phyloP scores from a whole-genome alignment of 768 basidiomycete species.

The Paxillus rubicundulus region DNA sequence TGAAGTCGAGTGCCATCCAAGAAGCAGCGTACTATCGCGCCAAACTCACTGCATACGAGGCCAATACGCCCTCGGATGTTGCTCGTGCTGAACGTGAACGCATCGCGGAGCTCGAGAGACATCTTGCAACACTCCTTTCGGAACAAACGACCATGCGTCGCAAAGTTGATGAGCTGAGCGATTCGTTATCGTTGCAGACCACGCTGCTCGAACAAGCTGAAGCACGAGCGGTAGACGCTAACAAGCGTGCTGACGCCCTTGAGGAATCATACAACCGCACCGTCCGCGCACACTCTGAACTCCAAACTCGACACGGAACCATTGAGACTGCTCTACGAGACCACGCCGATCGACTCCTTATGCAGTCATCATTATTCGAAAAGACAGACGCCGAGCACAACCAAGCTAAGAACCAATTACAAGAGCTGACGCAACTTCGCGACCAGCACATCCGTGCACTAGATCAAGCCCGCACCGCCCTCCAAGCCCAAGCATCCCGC shows the following conservation, averaged over 20 bases:
- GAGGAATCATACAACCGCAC: constrained; percentile 68
- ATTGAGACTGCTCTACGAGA: constrained; percentile 71
- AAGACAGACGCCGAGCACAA: constrained; percentile 79
- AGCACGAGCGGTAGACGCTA: constrained; percentile 70
- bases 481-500: constrained; percentile 72
- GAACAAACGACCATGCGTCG: constrained; percentile 68
- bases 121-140: constrained; percentile 56
- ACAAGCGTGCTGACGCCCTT: constrained; percentile 70
- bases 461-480: constrained; percentile 78
- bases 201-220: constrained; percentile 77
- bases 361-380: constrained; percentile 70
- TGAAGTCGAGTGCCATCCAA: constrained; percentile 76
- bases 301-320: constrained; percentile 60
- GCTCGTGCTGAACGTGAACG: constrained; percentile 78
- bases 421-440: constrained; percentile 64
- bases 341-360: constrained; percentile 69
- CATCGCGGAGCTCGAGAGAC: constrained; percentile 67
- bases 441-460: constrained; percentile 87
- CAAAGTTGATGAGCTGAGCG: constrained; percentile 67
- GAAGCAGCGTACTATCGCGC: constrained; percentile 96
- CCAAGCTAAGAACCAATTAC: constrained; percentile 61
- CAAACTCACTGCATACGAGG: constrained; percentile 86
- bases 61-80: constrained; percentile 60
- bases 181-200: constrained; percentile 75
- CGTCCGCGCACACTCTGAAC: constrained; percentile 60